Percentiles rank a stretch among this genome's conserved stretches.
phyloP scores from a whole-genome alignment of 768 basidiomycete species.

The Suillus hirtellus region DNA sequence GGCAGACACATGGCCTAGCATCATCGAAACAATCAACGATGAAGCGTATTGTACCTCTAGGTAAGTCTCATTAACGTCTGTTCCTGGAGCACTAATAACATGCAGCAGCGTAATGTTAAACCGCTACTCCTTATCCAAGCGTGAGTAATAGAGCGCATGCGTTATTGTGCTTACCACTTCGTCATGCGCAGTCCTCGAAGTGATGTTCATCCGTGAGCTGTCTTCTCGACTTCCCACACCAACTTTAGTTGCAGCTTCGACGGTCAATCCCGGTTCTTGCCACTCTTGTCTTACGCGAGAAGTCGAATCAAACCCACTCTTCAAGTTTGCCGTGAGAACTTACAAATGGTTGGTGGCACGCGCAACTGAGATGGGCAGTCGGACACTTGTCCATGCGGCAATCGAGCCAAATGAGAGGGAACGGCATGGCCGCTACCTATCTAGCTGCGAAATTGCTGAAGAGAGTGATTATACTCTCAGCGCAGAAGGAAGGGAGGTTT shows the following conservation, averaged over 20 bases:
- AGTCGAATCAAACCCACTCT: constrained; percentile 14
- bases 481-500: constrained; percentile 29
- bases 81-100: constrained; percentile 6
- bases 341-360: constrained; percentile 29
- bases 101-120: constrained; percentile 23
- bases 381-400: constrained; percentile 36
- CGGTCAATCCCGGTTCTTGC: constrained; percentile 39
- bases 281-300: constrained; percentile 31
- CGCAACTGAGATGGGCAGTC: constrained; percentile 36
- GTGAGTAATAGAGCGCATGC: constrained; percentile 15
- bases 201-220: constrained; percentile 39
- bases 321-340: constrained; percentile 2
- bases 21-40: constrained; percentile 32
- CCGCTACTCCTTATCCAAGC: constrained; percentile 27
- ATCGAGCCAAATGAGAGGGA: constrained; percentile 26
- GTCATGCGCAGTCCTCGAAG: constrained; percentile 29
- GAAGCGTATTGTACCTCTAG: constrained; percentile 28
- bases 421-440: constrained; percentile 34
- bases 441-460: constrained; percentile 24
- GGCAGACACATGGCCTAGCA: constrained; percentile 20
- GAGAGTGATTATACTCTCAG: constrained; percentile 32
- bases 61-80: constrained; percentile 16
- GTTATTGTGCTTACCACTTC: constrained; percentile 3
- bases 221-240: constrained; percentile 30
- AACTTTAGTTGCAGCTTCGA: constrained; percentile 30